Evolutionary conservation across 2,329 filamentous ascomycete species (phyloP), one percentile per base, ranked within the genome.

Genomic region (Cercospora sp.): DNA sequence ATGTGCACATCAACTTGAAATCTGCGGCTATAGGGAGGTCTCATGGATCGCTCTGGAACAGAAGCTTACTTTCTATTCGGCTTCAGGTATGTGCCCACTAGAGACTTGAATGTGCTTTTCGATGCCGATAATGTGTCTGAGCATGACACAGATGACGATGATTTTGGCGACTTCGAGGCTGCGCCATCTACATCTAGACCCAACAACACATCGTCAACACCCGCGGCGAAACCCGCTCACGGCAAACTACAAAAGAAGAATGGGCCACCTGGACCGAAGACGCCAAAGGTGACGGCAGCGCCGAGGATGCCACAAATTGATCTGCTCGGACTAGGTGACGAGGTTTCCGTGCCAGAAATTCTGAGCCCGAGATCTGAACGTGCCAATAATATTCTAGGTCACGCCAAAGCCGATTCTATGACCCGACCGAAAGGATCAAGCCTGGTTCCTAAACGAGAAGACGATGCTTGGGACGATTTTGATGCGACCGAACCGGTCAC

Each of bases 391-490:
- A 65, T 64, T 42, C 42, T 70, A 6, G 65, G 55, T 2, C 65
- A 28, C 12, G 55, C 63, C 9, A 69, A 66, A 73, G 69, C 67
- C 31, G 67, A 68, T 28, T 63, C 67, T 8, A 59, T 65, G 51
- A 48, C 63, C n/a, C 42, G 67, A 33, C 67, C 67, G 5, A 64
- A 62, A 51, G 40, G 57, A 10, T 62, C 67, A 53, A 68, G 63
- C 23, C 53, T 68, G 8, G 33, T 62, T 13, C 62, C 62, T 8
- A 64, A 64, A 13, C 57, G 42, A n/a, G 62, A 55, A 13, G 72
- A 74, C 4, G 73, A 76, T 45, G 72, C 73, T 6, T 84, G 83
- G 83, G 82, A 83, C 61, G 81, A 83, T 59, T 84, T 84, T 48
- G 76, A 79, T 45, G 66, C 69, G 9, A 61, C 72, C 10, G 70